phyloP scores from a whole-genome alignment of 2,329 filamentous ascomycete genomes.

The Fusarium duplospermum region DNA sequence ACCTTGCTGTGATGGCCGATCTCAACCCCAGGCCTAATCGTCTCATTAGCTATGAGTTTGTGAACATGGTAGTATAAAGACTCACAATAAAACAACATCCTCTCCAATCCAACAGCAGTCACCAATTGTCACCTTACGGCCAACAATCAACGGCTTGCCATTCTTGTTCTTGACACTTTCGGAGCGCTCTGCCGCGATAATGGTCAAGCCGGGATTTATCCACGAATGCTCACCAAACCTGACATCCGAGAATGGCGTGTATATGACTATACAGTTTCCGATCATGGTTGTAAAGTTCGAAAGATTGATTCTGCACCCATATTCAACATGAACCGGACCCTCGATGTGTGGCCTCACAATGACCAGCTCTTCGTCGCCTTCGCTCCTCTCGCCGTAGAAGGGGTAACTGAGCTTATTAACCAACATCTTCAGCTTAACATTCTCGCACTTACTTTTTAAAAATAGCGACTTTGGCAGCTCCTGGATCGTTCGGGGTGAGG shows the following conservation, averaged over 20 bases:
- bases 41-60: neutral
- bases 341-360: neutral
- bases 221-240: neutral
- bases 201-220: constrained; percentile 5
- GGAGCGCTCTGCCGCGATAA: constrained; percentile 2
- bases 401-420: neutral
- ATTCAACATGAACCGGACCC: neutral
- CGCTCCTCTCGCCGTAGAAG: neutral
- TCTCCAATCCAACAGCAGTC: constrained; percentile 8
- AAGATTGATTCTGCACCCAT: neutral
- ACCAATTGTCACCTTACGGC: constrained; percentile 3
- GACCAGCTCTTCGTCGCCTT: neutral
- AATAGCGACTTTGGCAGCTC: neutral
- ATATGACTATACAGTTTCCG: neutral
- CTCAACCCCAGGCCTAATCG: neutral
- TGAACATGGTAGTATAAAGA: neutral
- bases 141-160: neutral
- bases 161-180: neutral
- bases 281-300: constrained; percentile 2
- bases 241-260: constrained; percentile 6
- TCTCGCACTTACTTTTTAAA: neutral
- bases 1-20: constrained; percentile 7
- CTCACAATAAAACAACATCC: neutral
- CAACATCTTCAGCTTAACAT: neutral
- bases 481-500: neutral